phyloP scores from a whole-genome alignment of 345 rosid species.

The Citrus trifoliata region DNA sequence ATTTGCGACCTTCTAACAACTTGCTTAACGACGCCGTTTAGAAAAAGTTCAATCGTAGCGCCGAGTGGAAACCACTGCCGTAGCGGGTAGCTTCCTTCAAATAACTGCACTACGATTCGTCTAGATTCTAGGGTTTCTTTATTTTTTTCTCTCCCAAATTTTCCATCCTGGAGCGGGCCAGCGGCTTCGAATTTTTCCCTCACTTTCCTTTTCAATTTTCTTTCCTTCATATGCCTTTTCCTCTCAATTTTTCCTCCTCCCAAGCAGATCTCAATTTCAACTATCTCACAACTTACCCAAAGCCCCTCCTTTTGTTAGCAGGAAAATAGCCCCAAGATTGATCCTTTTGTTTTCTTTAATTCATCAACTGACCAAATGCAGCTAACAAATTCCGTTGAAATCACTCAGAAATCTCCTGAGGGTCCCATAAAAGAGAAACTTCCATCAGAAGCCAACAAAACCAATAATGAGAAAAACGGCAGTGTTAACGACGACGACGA shows the following conservation, averaged over 20 bases:
- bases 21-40: neutral
- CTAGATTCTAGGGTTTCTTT: conserved; percentile 52
- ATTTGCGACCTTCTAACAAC: neutral
- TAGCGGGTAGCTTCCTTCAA: too few species aligned
- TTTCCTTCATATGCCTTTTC: neutral
- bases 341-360: neutral
- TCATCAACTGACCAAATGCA: conserved; percentile 29
- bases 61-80: neutral
- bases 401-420: conserved; percentile 10
- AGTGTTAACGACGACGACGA: conserved; percentile 34
- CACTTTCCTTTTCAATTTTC: neutral
- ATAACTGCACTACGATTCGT: conserved; percentile 16
- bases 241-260: conserved; percentile 12
- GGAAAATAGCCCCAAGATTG: conserved; percentile 1
- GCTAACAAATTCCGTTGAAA: conserved; percentile 22
- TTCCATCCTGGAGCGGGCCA: neutral
- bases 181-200: conserved; percentile 18
- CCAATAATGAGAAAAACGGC: neutral
- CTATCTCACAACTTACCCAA: neutral
- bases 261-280: conserved; percentile 28
- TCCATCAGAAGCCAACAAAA: neutral
- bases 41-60: neutral
- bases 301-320: neutral
- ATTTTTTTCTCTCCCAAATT: neutral
- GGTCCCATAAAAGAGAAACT: conserved; percentile 19